Evolutionary conservation across 2,329 filamentous ascomycete genomes (phyloP), one percentile per base, ranked within the genome.

Genomic region (Phyllosticta citrichinensis): DNA sequence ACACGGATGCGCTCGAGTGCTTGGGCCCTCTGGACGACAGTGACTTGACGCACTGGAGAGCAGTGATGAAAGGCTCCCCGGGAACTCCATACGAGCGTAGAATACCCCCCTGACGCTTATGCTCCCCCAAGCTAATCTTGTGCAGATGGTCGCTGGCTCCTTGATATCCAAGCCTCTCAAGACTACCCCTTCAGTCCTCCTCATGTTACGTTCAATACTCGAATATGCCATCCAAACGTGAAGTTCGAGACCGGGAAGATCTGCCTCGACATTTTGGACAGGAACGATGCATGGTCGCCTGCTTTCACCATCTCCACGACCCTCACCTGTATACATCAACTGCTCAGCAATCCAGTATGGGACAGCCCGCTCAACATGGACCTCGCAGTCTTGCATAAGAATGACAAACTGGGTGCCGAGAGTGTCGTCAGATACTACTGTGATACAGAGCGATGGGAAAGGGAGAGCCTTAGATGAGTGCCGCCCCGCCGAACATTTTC

Each of bases 151-250:
- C 84, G 87, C 68, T 99, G 92, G 92, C 85, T 88, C 63, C 84
- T 99, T 68, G 73, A 77, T 70, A 91, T 99, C 73, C 72, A 79
- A 57, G 83, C 97, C 68, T 92, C 94, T 0, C 66, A 82, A 0
- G 83, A 82, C 51, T 97, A 99, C 75, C 94, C 94, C 2, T 81
- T 88, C 62, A 75, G 82, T 0, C 87, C 94, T 1, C 94, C 94
- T 0, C 81, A 79, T 51, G 87, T 99, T 66, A 80, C 76, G 62
- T 99, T 99, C 77, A 77, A 81, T n/a, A 99, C 91, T 40, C 84
- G 85, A 64, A 85, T 95, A 66, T 88, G 90, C 68, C 91, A 96
- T 77, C 86, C 92, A 55, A 97, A 97, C 75, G 85, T 88, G 54
- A 77, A 82, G 64, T 85, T 84, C 71, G 68, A 81, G 66, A 91